Conservation (phyloP, 192 early-diverging fungal genomes). For the Haplosporangium gracile region DNA sequence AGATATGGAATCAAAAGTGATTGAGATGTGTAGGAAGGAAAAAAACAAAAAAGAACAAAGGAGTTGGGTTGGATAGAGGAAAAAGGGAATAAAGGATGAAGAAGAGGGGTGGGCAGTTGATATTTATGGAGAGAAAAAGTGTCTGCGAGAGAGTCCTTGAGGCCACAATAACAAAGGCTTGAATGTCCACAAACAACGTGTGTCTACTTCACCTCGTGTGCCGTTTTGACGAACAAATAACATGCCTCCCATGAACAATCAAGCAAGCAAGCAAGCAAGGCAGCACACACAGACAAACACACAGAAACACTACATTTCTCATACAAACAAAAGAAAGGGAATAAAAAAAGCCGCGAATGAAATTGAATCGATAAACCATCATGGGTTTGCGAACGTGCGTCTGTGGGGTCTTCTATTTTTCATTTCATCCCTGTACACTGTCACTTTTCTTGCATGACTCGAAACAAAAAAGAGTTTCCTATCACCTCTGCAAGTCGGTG, state of each 20-base stretch:
- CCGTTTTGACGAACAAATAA: neutral
- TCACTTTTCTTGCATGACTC: neutral
- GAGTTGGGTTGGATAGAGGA: too few relatives aligned
- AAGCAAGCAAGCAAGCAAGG: neutral
- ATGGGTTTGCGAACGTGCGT: neutral
- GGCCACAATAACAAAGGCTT: too few relatives aligned
- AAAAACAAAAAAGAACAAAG: too few relatives aligned
- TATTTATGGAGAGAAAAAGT: too few relatives aligned
- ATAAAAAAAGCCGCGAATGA: neutral
- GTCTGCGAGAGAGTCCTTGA: too few relatives aligned
- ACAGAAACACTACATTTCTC: neutral
- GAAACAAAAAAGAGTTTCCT: neutral
- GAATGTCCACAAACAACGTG: neutral
- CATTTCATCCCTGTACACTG: neutral
- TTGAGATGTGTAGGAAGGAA: too few relatives aligned
- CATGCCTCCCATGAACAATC: neutral
- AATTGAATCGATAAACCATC: constrained; percentile 9
- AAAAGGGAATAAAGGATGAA: too few relatives aligned
- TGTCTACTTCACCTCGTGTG: neutral
- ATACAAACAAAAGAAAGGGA: neutral
- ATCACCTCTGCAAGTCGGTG: neutral
- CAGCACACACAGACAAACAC: neutral
- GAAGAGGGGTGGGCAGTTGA: too few relatives aligned
- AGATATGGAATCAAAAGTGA: too few relatives aligned
- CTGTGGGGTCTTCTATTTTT: constrained; percentile 4